Conservation (phyloP, 163 green algal species). For the Trebouxia gelatinosa region DNA sequence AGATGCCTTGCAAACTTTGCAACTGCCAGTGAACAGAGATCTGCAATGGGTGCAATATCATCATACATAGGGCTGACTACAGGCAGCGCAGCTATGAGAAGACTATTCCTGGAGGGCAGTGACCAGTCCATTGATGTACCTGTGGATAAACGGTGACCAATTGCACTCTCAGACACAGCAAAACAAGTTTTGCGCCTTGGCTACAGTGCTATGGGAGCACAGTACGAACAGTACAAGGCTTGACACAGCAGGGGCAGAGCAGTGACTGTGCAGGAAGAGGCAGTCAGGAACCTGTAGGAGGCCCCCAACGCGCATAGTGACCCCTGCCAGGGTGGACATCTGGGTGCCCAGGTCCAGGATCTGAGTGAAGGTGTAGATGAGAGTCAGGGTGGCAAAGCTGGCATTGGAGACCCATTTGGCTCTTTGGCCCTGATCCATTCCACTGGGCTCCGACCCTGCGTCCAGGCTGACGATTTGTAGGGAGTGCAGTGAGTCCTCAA, state of each 20-base stretch:
- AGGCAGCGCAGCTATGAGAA: no score
- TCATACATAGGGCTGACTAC: no score
- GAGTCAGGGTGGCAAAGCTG: conserved; percentile 54
- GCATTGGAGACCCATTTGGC: conserved; percentile 60
- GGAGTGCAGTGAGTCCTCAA: no score
- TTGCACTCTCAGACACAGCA: not conserved
- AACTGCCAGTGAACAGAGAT: no score
- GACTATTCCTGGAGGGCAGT: not conserved
- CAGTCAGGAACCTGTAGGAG: not conserved
- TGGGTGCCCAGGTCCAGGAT: conserved; percentile 47
- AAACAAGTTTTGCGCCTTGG: not conserved
- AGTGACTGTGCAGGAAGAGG: no score
- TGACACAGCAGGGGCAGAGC: no score
- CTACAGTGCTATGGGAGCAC: no score
- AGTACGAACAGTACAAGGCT: no score
- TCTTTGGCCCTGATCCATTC: conserved; percentile 33
- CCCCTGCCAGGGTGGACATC: conserved; percentile 35
- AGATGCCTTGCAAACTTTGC: no score
- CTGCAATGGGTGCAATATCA: no score
- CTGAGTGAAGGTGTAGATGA: conserved; percentile 64
- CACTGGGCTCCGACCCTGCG: conserved; percentile 9
- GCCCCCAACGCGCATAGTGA: conserved; percentile 46
- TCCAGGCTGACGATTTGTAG: no score
- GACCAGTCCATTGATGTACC: not conserved
- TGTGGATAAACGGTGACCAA: not conserved